Evolutionary conservation across 192 early-diverging fungal genomes (phyloP).

Genomic region (Helicostylum pulchrum): DNA sequence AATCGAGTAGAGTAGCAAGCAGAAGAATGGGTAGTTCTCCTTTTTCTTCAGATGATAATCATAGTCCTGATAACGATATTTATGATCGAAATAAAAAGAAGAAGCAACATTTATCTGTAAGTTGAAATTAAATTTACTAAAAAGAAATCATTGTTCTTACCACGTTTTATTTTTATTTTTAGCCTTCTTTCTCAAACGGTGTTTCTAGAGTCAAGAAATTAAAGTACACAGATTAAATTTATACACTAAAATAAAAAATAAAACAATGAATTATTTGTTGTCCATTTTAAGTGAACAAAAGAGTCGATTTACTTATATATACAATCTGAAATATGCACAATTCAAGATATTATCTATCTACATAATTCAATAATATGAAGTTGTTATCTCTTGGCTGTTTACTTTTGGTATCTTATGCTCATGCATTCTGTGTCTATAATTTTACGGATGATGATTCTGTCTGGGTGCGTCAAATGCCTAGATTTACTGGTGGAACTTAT

Average conservation of each 20-base stretch:
- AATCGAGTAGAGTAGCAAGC: slow-evolving; percentile 55
- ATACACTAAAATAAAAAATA: not conserved
- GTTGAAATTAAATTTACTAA: too few relatives aligned
- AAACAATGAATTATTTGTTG: not conserved
- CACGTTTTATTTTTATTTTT: not conserved
- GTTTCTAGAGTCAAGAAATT: slow-evolving; percentile 19
- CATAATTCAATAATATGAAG: not conserved
- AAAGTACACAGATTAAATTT: slow-evolving; percentile 15
- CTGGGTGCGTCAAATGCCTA: not conserved
- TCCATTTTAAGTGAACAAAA: too few relatives aligned
- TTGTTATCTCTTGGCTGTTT: not conserved
- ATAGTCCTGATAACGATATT: slow-evolving; percentile 6
- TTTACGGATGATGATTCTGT: not conserved
- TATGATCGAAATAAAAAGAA: slow-evolving; percentile 5
- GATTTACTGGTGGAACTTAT: too few relatives aligned
- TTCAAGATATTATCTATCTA: too few relatives aligned
- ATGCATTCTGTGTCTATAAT: slow-evolving; percentile 9
- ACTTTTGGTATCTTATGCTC: not conserved
- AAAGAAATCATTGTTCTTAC: not conserved
- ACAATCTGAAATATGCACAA: too few relatives aligned
- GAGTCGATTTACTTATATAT: too few relatives aligned
- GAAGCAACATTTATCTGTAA: slow-evolving; percentile 14
- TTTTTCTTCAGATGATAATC: slow-evolving; percentile 20
- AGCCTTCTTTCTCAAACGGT: not conserved
- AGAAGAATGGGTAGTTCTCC: slow-evolving; percentile 40